phyloP scores from a whole-genome alignment of 2,329 filamentous ascomycete genomes.

The Apiospora phragmitis region DNA sequence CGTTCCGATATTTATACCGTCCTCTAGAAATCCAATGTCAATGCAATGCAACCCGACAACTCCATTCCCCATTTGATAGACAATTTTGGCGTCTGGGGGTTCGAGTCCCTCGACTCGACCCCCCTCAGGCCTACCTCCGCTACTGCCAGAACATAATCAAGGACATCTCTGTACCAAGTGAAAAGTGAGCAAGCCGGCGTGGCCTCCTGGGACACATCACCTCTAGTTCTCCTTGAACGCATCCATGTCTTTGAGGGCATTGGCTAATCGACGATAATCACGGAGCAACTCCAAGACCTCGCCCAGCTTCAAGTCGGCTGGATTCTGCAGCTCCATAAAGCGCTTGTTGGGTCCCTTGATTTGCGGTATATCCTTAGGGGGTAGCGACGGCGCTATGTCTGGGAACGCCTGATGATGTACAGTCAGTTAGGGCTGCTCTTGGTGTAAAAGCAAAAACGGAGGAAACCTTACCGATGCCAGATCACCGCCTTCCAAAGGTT shows the following conservation, averaged over 20 bases:
- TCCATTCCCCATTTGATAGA: not conserved
- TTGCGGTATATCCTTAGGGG: conserved; percentile 55
- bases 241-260: conserved; percentile 61
- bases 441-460: not conserved
- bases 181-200: not conserved
- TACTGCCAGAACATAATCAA: not conserved
- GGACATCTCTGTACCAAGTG: not conserved
- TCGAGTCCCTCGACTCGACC: not conserved
- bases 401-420: conserved; percentile 53
- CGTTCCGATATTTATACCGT: not conserved
- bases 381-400: conserved; percentile 55
- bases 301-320: conserved; percentile 68
- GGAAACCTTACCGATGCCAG: conserved; percentile 52
- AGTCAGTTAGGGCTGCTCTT: not conserved
- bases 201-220: not conserved
- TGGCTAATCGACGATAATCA: conserved; percentile 73
- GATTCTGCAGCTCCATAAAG: conserved; percentile 72
- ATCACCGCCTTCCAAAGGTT: conserved; percentile 53
- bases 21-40: not conserved
- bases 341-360: conserved; percentile 68
- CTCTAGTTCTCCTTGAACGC: conserved; percentile 50
- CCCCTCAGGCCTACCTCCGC: not conserved
- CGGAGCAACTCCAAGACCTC: conserved; percentile 71
- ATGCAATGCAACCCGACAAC: not conserved
- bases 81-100: not conserved